A percentile compares a stretch with the other conserved stretches of the same genome.
Evolutionary conservation across 2,329 filamentous ascomycete species (phyloP).

Genomic region (Claviceps spartinae): DNA sequence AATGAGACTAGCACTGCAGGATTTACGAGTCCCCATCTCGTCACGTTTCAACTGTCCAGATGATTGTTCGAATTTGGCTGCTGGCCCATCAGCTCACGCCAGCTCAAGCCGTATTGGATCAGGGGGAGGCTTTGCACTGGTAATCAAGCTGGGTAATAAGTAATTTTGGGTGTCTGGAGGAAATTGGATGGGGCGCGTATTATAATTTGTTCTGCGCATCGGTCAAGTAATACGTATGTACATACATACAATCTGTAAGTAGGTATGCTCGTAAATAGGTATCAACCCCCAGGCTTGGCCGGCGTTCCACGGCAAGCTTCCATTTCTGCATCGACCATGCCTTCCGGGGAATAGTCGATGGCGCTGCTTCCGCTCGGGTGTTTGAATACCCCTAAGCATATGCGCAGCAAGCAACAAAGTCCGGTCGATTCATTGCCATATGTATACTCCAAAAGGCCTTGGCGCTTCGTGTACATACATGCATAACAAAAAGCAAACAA

Average conservation of each 20-base stretch:
- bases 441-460: not conserved
- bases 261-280: no score
- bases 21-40: not conserved
- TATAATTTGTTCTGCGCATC: not conserved
- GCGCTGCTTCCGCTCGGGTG: not conserved
- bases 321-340: not conserved
- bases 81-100: not conserved
- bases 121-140: not conserved
- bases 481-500: not conserved
- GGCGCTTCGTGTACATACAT: not conserved
- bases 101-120: not conserved
- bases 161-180: not conserved
- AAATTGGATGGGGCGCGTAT: not conserved
- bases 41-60: not conserved
- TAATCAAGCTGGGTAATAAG: not conserved
- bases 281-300: not conserved
- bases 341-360: not conserved
- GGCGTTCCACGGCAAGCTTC: not conserved
- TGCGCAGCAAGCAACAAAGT: not conserved
- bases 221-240: not conserved
- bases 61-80: not conserved
- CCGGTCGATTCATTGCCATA: not conserved
- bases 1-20: not conserved
- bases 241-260: not conserved
- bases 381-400: not conserved